These are phyloP conservation scores for Leucogyrophana mollusca DNA, from an alignment of 768 basidiomycete species.

Conservation along the genomic window DNA sequence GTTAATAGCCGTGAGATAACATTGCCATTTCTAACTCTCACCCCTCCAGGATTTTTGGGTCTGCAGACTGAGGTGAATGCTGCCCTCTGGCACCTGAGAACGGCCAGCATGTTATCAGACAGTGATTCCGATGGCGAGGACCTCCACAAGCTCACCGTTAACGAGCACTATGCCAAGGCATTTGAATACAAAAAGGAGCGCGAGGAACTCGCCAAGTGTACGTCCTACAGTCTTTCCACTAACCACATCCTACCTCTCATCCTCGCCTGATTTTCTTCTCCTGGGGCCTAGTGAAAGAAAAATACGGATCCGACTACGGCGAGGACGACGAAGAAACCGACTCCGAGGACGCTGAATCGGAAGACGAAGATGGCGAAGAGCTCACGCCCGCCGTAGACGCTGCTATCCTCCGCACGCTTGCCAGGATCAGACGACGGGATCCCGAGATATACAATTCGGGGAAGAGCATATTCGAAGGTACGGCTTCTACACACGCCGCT, in stretches of 20 bases:
- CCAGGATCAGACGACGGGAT: conserved; percentile 77
- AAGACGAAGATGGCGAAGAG: conserved; percentile 94
- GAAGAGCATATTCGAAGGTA: conserved; percentile 80
- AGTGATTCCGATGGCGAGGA: conserved; percentile 37
- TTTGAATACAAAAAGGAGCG: conserved; percentile 82
- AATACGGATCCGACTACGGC: conserved; percentile 78
- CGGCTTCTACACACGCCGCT: too few species aligned
- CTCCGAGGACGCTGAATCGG: conserved; percentile 77
- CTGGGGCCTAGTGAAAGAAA: conserved; percentile 68
- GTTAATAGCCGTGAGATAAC: too few species aligned
- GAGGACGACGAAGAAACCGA: conserved; percentile 53
- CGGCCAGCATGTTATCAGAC: conserved; percentile 46
- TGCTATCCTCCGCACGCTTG: conserved; percentile 89
- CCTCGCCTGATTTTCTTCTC: background rate
- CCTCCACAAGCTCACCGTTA: conserved; percentile 58
- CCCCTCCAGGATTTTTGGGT: too few species aligned
- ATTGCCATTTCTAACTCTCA: too few species aligned
- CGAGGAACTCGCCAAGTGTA: conserved; percentile 79
- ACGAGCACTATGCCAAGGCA: conserved; percentile 78
- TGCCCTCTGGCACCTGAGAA: too few species aligned
- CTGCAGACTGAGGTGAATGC: too few species aligned
- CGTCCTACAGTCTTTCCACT: conserved; percentile 23
- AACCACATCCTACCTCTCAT: background rate
- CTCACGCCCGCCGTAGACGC: conserved; percentile 92
- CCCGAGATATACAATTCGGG: conserved; percentile 78